Evolutionary conservation across 208 protist genomes (phyloP), one percentile per base, ranked within the genome.

Genomic region (Acanthamoeba royreba): DNA sequence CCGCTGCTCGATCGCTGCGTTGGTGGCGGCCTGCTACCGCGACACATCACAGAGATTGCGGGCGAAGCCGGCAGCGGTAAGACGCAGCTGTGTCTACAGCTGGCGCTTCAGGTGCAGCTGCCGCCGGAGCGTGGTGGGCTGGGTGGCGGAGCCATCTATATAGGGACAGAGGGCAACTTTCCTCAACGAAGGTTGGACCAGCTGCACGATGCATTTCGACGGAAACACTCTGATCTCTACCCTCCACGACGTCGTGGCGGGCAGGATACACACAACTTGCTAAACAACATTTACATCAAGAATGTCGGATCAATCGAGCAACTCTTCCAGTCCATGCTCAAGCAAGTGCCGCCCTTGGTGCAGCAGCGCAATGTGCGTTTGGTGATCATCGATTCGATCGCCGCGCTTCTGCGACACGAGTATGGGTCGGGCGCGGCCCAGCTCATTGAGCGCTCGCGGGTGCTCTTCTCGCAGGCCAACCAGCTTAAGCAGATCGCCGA

Each of bases 321-420:
- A 43, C 91, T 96, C 19, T 49, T 63, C 35, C 40, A 58, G 25
- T 19, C 88, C 25, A 55, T 97, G 22, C 25, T 69, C 9, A 61
- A 46, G 40, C 33, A 35, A n/a, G 55, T 97, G 28, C 33, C 81
- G 11, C 28, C 52, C 2, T 77, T 96, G 7, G 35, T 97, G 4
- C 35, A 47, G 8, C 38, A 77, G 46, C 43, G 47, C 38, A 74
- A 55, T 0, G 93, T 96, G 45, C 93, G 95, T 33, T 53, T 97
- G 25, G 19, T 97, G 2, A 93, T 97, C 22, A 81, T 97, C 45
- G 96, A 97, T 92, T 97, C 96, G 2, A 93, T 97, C 15, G 96
- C 93, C 17, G 95, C 92, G 1, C 31, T 97, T 13, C 88, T 95
- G 42, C 69, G 96, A 25, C 38, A 55, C 28, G 92, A 95, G 52